Base-by-base conservation (phyloP, 192 early-diverging fungal genomes). In the Mycoemilia scoparia region DNA sequence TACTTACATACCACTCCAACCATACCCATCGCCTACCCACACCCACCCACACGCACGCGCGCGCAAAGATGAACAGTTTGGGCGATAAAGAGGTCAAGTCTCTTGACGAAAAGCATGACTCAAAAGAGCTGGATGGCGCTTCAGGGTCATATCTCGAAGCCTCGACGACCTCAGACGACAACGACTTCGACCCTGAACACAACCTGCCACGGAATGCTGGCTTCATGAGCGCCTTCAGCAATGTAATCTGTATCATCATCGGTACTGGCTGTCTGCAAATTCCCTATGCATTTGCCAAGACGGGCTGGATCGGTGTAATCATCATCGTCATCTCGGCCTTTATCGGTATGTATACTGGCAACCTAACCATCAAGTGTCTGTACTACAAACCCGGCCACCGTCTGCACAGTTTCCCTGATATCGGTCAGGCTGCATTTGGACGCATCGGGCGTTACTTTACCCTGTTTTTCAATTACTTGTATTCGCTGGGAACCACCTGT, bases 181-280 rank as follows among this genome's bases (percentile, higher is more conserved):
- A n/a, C n/a, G n/a, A n/a, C n/a, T n/a, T n/a, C n/a, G n/a, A n/a
- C n/a, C n/a, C n/a, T n/a, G n/a, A 34, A 24, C 21, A 32, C 17
- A 38, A 18, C 24, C 44, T 27, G 18, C 36, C 47, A n/a, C 53
- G 59, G 8, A 56, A 62, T 32, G 48, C 53, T 13, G 59, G 59
- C 3, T 56, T 62, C 16, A 10, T 62, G 40, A 35, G 62, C 1
- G 74, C 71, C 28, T 75, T 71, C 29, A 69, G 67, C 28, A 70
- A 64, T 29, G 59, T 78, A 24, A 67, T 73, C 6, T 85, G 82
- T 37, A 73, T 78, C n/a, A 71, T 85, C 5, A 76, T 77, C 24
- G 84, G 84, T 23, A 78, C 74, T 6, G 85, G 85, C 3, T 68
- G 74, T 18, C 60, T 89, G 24, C 81, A 83, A 45, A 62, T 89